These are phyloP conservation scores for Crithidia fasciculata DNA, from an alignment of 208 protist species.

Conservation along the genomic window DNA sequence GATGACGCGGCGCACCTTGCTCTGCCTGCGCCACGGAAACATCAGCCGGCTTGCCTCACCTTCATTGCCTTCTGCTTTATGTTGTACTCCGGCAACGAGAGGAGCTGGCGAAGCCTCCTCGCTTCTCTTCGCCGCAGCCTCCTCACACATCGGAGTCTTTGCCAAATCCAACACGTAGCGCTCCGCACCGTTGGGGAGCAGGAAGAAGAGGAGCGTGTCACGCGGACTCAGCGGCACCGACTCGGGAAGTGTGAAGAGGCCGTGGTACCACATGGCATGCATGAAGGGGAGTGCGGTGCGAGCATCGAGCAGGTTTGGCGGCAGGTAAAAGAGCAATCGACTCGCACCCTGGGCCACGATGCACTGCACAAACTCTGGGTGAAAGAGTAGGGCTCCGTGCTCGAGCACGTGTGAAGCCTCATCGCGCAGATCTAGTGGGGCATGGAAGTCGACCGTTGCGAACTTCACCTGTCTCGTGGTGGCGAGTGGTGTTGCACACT, in stretches of 20 bases:
- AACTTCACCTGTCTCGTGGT: not conserved
- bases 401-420: conserved; percentile 14
- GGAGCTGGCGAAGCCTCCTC: too few relatives aligned
- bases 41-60: not conserved
- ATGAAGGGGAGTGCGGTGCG: conserved; percentile 25
- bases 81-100: too few relatives aligned
- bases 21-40: conserved; percentile 52
- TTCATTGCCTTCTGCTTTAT: not conserved
- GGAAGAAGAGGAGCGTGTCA: conserved; percentile 37
- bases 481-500: too few relatives aligned
- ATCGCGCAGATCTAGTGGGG: conserved; percentile 10
- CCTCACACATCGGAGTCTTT: too few relatives aligned
- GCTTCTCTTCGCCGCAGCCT: not conserved
- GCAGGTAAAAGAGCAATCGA: conserved; percentile 38
- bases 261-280: conserved; percentile 53
- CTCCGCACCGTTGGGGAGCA: conserved; percentile 42
- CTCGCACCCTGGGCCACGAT: conserved; percentile 34
- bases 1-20: conserved; percentile 53
- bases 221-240: conserved; percentile 6
- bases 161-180: conserved; percentile 51
- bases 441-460: not conserved
- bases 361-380: conserved; percentile 57
- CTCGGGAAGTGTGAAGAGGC: conserved; percentile 64
- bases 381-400: conserved; percentile 26
- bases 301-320: conserved; percentile 21